Evolutionary conservation across 331 rosid species (phyloP).

Genomic region (Arachis monticola): DNA sequence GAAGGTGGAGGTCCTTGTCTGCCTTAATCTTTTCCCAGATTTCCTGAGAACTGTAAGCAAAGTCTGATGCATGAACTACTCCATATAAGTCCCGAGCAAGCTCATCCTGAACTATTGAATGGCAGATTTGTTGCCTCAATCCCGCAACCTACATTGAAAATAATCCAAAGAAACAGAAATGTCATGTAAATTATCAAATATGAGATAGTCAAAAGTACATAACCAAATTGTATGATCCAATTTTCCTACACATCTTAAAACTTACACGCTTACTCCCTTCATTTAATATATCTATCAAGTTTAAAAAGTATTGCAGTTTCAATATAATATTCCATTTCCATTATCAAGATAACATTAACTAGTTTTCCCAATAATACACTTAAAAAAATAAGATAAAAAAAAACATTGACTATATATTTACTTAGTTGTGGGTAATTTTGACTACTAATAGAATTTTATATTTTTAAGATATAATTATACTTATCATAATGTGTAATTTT

Average conservation of each 20-base stretch:
- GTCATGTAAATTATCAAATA: slow-evolving; percentile 8
- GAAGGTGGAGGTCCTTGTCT: slow-evolving; percentile 92
- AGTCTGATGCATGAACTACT: slow-evolving; percentile 89
- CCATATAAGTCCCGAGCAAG: slow-evolving; percentile 96
- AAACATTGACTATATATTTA: too few relatives aligned
- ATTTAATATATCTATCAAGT: too few relatives aligned
- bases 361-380: too few relatives aligned
- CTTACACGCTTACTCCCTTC: too few relatives aligned
- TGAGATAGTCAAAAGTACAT: slow-evolving; percentile 11
- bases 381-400: too few relatives aligned
- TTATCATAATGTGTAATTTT: too few relatives aligned
- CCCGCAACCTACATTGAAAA: slow-evolving; percentile 61
- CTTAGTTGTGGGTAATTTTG: too few relatives aligned
- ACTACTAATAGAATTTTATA: too few relatives aligned
- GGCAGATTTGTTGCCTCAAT: slow-evolving; percentile 77
- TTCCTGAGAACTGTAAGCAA: slow-evolving; percentile 78
- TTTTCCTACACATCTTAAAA: neutral
- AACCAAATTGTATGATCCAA: slow-evolving; percentile 21
- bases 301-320: too few relatives aligned
- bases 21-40: slow-evolving; percentile 88
- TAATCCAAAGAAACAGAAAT: slow-evolving; percentile 14
- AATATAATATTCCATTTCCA: too few relatives aligned
- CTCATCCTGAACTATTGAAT: slow-evolving; percentile 74
- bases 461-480: too few relatives aligned
- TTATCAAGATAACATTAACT: too few relatives aligned